Base-by-base conservation (phyloP, 768 basidiomycete genomes). In the Suillus placidus region DNA sequence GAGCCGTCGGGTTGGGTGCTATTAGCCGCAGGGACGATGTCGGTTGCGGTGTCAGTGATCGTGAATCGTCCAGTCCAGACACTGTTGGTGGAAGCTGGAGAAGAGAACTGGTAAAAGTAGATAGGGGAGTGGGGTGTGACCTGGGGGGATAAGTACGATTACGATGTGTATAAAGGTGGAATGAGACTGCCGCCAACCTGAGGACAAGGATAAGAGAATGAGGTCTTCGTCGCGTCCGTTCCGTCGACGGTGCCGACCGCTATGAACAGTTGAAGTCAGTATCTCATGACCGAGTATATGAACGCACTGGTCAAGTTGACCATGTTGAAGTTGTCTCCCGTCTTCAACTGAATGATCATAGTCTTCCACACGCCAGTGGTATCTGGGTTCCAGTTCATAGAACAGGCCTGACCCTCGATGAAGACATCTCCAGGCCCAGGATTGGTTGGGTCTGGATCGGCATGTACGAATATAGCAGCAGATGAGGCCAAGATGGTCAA, bases 261-360 rank as follows among this genome's bases (percentile, higher is more conserved):
- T 94, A 71, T 66, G 63, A 65, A 55, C 42, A n/a, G 63, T 42
- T 23, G 42, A 43, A 8, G 23, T 51, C 7, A 56, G 43, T 23
- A 20, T 57, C 5, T 23, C 26, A 55, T 51, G 37, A 26, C 6
- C 20, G n/a, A 51, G 49, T 60, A 18, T 56, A 30, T 35, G 58
- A 43, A 80, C 88, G 66, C 68, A 92, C 91, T 87, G 14, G 87
- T 85, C 64, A 94, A 68, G 69, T 82, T 84, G 47, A 86, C 72
- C 92, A 94, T 94, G 45, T 82, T 67, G 60, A 83, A 76, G 78
- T 95, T 94, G 72, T 83, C 73, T 6, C 93, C 93, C 1, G 90
- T 88, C 92, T 92, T 94, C 74, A 94, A 84, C 74, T 92, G 80
- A 64, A 95, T 91, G 67, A 82, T 78, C 87, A 90, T 92, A 66